Percentiles rank a stretch among this genome's conserved stretches.
Conservation (phyloP, 805 yeast species). For the Naumovozyma baii region DNA sequence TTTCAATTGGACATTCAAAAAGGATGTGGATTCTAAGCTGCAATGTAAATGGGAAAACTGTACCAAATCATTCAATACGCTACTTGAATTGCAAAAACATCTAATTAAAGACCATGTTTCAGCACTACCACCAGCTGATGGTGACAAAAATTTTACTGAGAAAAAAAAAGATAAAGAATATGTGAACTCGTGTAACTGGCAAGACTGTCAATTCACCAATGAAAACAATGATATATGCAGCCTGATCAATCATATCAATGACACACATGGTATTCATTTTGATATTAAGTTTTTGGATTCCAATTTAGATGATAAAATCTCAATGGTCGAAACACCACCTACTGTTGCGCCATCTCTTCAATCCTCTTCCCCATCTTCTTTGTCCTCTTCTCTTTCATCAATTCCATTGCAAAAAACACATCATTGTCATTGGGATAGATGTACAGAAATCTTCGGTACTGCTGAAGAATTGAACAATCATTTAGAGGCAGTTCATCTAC, state of each 20-base stretch:
- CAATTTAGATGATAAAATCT: constrained; percentile 1
- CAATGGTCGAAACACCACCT: not conserved
- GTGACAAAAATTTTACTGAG: not conserved
- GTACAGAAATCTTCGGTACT: constrained; percentile 41
- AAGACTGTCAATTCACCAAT: constrained; percentile 52
- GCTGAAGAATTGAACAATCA: constrained; percentile 65
- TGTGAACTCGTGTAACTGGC: constrained; percentile 55
- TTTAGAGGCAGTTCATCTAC: constrained; percentile 56
- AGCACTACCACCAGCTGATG: not conserved
- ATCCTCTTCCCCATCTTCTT: not conserved
- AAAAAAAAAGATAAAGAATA: not conserved
- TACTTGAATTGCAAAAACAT: constrained; percentile 41
- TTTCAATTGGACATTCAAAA: constrained; percentile 36
- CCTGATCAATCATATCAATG: constrained; percentile 51
- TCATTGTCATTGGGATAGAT: constrained; percentile 32
- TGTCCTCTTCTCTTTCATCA: not conserved
- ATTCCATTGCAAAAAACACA: not conserved
- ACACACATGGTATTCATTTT: constrained; percentile 34
- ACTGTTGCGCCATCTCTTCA: not conserved
- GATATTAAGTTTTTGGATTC: constrained; percentile 21
- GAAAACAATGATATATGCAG: constrained; percentile 36
- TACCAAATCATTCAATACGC: constrained; percentile 32
- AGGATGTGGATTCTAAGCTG: constrained; percentile 20
- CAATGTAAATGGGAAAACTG: constrained; percentile 68
- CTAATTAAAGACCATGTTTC: constrained; percentile 40